Evolutionary conservation across 192 early-diverging fungal genomes (phyloP).

Genomic region (Rhizophagus clarus): DNA sequence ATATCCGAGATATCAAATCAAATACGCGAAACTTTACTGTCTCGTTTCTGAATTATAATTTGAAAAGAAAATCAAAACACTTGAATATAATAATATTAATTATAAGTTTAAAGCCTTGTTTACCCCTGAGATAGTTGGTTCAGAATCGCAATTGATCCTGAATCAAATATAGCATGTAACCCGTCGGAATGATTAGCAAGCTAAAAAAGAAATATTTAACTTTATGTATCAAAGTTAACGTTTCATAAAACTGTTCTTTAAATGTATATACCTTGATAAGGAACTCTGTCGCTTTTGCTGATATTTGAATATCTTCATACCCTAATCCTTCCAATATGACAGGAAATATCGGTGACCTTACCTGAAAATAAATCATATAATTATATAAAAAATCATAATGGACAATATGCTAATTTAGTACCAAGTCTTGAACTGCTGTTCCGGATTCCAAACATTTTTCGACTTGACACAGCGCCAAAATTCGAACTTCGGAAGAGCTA

Average conservation of each 20-base stretch:
- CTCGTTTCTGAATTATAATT: constrained; percentile 33
- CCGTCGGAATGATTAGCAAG: constrained; percentile 20
- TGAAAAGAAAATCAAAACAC: constrained; percentile 1
- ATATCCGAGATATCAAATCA: constrained; percentile 44
- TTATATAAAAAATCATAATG: background rate
- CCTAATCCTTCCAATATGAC: constrained; percentile 36
- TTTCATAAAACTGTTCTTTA: background rate
- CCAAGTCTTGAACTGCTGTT: constrained; percentile 35
- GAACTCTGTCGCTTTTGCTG: constrained; percentile 36
- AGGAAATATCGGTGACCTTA: constrained; percentile 38
- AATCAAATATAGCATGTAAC: constrained; percentile 31
- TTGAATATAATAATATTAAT: background rate
- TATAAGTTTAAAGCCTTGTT: background rate
- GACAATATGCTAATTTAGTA: constrained; percentile 24
- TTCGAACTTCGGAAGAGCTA: constrained; percentile 42
- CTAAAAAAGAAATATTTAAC: constrained; percentile 23
- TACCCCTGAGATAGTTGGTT: constrained; percentile 11
- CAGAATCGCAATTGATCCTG: constrained; percentile 24
- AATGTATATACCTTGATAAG: constrained; percentile 36
- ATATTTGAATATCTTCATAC: constrained; percentile 38
- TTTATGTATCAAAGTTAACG: background rate
- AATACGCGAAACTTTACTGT: constrained; percentile 54
- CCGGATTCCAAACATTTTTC: constrained; percentile 45
- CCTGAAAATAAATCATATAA: constrained; percentile 18
- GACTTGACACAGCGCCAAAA: constrained; percentile 43